A percentile compares a stretch with the other conserved stretches of the same genome.
phyloP scores from a whole-genome alignment of 2,329 filamentous ascomycete species.

The Thielaviopsis populi region DNA sequence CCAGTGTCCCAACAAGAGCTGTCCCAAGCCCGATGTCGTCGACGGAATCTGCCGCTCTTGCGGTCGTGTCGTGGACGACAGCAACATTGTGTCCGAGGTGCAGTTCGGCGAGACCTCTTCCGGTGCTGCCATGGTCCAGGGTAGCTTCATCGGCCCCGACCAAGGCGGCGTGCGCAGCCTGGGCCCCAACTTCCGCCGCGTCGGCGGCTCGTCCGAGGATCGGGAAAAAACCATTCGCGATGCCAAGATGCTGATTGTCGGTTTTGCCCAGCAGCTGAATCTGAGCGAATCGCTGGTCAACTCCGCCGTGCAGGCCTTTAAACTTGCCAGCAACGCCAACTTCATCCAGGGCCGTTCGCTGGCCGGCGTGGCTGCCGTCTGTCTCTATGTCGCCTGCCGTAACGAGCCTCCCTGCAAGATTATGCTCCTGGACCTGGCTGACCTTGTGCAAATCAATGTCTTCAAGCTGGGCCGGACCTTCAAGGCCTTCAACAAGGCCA shows the following conservation, averaged over 20 bases:
- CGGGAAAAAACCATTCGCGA: constrained; percentile 46
- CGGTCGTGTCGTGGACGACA: constrained; percentile 69
- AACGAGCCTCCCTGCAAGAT: constrained; percentile 63
- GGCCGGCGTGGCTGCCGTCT: constrained; percentile 75
- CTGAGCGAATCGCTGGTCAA: constrained; percentile 49
- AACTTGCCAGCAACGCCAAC: constrained; percentile 56
- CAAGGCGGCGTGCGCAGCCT: constrained; percentile 62
- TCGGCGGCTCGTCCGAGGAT: constrained; percentile 39
- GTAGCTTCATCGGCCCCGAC: constrained; percentile 72
- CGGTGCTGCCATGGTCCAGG: constrained; percentile 80
- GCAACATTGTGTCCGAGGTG: constrained; percentile 83
- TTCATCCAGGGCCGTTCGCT: constrained; percentile 78
- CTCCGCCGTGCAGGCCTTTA: constrained; percentile 57
- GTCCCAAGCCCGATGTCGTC: constrained; percentile 44
- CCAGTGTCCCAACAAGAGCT: constrained; percentile 44
- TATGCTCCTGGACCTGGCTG: constrained; percentile 92
- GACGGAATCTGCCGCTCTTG: constrained; percentile 67
- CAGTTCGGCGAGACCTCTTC: constrained; percentile 76
- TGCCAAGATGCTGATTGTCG: constrained; percentile 42
- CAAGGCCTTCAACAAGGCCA: constrained; percentile 61
- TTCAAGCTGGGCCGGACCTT: constrained; percentile 84
- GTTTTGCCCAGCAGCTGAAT: constrained; percentile 45
- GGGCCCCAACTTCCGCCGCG: constrained; percentile 45
- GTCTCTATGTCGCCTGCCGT: constrained; percentile 77
- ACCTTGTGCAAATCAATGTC: constrained; percentile 69